A percentile compares a stretch with the other conserved stretches of the same genome.
Conservation (phyloP, 1,139 yeast species). For the Kurtzmaniella quercitrusa region DNA sequence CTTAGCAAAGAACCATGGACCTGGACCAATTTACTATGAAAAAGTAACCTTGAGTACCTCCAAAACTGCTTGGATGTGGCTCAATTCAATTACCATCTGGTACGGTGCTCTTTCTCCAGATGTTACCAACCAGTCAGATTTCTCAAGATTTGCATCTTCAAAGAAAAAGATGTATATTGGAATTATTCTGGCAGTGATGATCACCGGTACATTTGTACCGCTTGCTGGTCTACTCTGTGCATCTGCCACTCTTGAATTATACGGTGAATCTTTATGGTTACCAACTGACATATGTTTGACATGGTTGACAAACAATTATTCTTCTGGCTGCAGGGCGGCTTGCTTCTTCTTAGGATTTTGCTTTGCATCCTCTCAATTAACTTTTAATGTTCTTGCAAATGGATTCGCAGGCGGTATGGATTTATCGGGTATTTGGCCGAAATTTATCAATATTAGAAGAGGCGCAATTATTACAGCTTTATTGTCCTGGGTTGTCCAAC, state of each 20-base stretch:
- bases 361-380: slow-evolving; percentile 18
- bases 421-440: slow-evolving; percentile 25
- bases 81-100: slow-evolving; percentile 18
- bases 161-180: slow-evolving; percentile 13
- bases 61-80: slow-evolving; percentile 19
- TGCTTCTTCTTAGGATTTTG: slow-evolving; percentile 25
- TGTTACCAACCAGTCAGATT: slow-evolving; percentile 40
- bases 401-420: slow-evolving; percentile 28
- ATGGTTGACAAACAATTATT: slow-evolving; percentile 19
- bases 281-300: slow-evolving; percentile 29
- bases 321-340: slow-evolving; percentile 25
- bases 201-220: slow-evolving; percentile 20
- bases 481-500: slow-evolving; percentile 18
- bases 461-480: slow-evolving; percentile 19
- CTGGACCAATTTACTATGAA: slow-evolving; percentile 13
- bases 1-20: slow-evolving; percentile 14
- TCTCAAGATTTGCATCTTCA: slow-evolving; percentile 34
- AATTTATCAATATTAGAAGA: slow-evolving; percentile 25
- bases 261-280: slow-evolving; percentile 29
- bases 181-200: slow-evolving; percentile 14
- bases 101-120: slow-evolving; percentile 30
- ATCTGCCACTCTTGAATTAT: slow-evolving; percentile 26
- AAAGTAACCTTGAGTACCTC: slow-evolving; percentile 6
- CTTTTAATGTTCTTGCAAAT: slow-evolving; percentile 20
- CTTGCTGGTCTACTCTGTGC: slow-evolving; percentile 20